Conservation (phyloP, 2,329 filamentous ascomycete species). For the Fusarium armeniacum region DNA sequence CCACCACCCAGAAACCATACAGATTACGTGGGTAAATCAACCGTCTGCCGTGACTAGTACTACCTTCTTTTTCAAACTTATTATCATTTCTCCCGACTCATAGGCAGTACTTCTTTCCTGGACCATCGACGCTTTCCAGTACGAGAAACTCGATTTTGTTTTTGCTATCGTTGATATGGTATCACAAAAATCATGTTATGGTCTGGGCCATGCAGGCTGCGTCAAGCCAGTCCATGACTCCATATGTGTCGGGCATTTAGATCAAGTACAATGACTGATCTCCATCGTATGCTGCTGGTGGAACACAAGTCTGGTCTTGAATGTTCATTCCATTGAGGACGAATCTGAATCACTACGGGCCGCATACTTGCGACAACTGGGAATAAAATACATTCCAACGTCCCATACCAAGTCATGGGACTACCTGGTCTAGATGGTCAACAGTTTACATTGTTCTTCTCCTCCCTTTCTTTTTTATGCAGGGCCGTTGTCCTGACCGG, state of each 20-base stretch:
- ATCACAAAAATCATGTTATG: not conserved
- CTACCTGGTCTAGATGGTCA: not conserved
- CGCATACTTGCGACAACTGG: not conserved
- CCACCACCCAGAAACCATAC: not conserved
- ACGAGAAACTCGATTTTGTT: too few species aligned
- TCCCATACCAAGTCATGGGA: not conserved
- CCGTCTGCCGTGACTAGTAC: not conserved
- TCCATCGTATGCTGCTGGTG: not conserved
- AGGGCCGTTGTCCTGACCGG: not conserved
- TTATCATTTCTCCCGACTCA: not conserved
- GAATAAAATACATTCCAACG: not conserved
- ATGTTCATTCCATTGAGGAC: slow-evolving; percentile 17
- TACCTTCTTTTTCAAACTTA: not conserved
- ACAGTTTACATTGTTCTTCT: not conserved
- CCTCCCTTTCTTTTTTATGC: not conserved
- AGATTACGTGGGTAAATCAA: too few species aligned
- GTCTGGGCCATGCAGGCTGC: not conserved
- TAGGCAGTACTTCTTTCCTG: not conserved
- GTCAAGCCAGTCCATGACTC: not conserved
- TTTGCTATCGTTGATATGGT: not conserved
- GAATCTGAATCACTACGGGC: slow-evolving; percentile 15
- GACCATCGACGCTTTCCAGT: too few species aligned
- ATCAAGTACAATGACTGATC: not conserved
- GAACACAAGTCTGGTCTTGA: slow-evolving; percentile 4
- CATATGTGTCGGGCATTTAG: not conserved